Conservation (phyloP, 768 basidiomycete species). For the Rubroboletus satanas region DNA sequence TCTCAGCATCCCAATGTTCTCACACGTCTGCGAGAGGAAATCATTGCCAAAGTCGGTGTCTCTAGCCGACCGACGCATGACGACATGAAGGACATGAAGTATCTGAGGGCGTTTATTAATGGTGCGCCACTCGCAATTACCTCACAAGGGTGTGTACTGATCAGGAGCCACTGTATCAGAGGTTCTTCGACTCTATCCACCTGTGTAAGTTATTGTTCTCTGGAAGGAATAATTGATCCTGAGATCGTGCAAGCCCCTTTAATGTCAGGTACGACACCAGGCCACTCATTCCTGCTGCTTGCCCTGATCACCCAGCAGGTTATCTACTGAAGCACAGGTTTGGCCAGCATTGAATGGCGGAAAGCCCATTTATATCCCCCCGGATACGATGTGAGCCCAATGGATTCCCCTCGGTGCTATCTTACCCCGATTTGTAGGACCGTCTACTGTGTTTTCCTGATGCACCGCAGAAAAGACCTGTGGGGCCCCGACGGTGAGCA, state of each 20-base stretch:
- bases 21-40: constrained; percentile 51
- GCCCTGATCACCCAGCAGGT: constrained; percentile 11
- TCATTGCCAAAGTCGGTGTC: constrained; percentile 48
- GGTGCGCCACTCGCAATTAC: constrained; percentile 33
- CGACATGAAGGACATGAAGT: constrained; percentile 61
- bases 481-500: constrained; percentile 37
- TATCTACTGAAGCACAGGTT: constrained; percentile 12
- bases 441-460: constrained; percentile 26
- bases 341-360: constrained; percentile 27
- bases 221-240: not conserved
- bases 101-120: constrained; percentile 60
- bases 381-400: constrained; percentile 26
- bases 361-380: constrained; percentile 53
- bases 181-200: constrained; percentile 32
- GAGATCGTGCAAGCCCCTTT: constrained; percentile 16
- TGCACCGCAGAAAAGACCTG: constrained; percentile 38
- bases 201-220: constrained; percentile 19
- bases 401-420: not conserved
- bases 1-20: constrained; percentile 49
- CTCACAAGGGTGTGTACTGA: not conserved
- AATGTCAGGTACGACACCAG: constrained; percentile 17
- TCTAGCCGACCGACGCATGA: constrained; percentile 48
- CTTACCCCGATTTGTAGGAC: constrained; percentile 3
- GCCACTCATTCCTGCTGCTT: no score
- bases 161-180: constrained; percentile 13